These are phyloP conservation scores for Diaporthe destruens DNA, from an alignment of 2,329 filamentous ascomycete species.

Conservation along the genomic window DNA sequence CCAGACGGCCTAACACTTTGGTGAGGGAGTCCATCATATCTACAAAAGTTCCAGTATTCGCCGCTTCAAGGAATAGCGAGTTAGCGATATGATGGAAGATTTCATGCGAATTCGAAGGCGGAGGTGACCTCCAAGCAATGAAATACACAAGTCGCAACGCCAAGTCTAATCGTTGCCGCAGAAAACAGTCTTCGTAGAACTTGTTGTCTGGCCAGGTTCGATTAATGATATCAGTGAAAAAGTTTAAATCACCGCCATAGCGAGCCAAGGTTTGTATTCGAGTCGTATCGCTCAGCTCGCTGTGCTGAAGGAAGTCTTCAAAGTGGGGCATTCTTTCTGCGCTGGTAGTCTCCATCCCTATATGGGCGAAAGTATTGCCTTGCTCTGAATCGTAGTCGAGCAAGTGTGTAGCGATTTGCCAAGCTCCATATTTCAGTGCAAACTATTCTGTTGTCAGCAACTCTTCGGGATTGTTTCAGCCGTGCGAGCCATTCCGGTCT, in stretches of 20 bases:
- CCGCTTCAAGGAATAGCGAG: too few relatives aligned
- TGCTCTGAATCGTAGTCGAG: neutral
- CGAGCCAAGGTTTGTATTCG: neutral
- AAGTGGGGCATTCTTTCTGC: neutral
- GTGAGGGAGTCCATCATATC: neutral
- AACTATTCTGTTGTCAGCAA: neutral
- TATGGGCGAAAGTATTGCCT: too few relatives aligned
- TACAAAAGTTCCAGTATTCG: too few relatives aligned
- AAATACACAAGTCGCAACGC: rapidly evolving
- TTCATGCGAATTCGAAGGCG: neutral
- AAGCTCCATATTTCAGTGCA: rapidly evolving
- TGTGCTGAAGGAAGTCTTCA: neutral
- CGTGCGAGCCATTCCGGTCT: too few relatives aligned
- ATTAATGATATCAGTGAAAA: neutral
- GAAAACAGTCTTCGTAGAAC: neutral
- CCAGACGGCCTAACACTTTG: neutral
- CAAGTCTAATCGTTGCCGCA: neutral
- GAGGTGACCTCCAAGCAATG: rapidly evolving
- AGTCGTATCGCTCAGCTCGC: neutral
- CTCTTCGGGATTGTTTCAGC: too few relatives aligned
- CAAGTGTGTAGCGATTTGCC: neutral
- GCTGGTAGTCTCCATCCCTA: rapidly evolving
- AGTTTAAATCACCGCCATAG: neutral
- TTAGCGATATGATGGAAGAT: neutral
- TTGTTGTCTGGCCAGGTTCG: neutral